A percentile compares a stretch with the other conserved stretches of the same genome.
phyloP scores from a whole-genome alignment of 495 filamentous ascomycete genomes.

The Geopyxis carbonaria region DNA sequence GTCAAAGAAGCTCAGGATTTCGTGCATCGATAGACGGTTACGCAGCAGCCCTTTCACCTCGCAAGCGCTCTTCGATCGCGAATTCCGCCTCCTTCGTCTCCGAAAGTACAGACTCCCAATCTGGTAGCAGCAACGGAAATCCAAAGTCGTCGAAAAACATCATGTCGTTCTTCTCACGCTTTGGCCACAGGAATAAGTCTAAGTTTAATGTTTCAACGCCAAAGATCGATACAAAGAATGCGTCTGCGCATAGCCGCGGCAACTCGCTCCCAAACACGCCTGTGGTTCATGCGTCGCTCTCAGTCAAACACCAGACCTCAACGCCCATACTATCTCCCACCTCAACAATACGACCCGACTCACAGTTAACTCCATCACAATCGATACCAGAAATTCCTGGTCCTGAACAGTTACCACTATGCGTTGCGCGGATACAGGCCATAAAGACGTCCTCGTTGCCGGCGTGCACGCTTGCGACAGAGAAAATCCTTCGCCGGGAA shows the following conservation, averaged over 20 bases:
- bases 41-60: slow-evolving; percentile 2
- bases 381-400: slow-evolving; percentile 2
- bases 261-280: slow-evolving; percentile 20
- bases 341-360: too few relatives aligned
- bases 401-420: slow-evolving; percentile 47
- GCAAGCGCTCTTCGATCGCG: slow-evolving; percentile 2
- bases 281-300: slow-evolving; percentile 12
- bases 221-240: slow-evolving; percentile 9
- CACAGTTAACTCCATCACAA: slow-evolving; percentile 4
- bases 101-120: not conserved
- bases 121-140: not conserved
- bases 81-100: not conserved
- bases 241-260: slow-evolving; percentile 13
- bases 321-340: slow-evolving; percentile 9
- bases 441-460: slow-evolving; percentile 38
- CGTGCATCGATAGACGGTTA: slow-evolving; percentile 5
- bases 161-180: slow-evolving; percentile 17
- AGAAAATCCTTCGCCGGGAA: slow-evolving; percentile 43
- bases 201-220: slow-evolving; percentile 18
- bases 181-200: slow-evolving; percentile 21
- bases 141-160: slow-evolving; percentile 4
- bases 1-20: not conserved
- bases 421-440: slow-evolving; percentile 80
- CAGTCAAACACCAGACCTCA: slow-evolving; percentile 15
- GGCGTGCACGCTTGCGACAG: slow-evolving; percentile 35